These are phyloP conservation scores for Penicillium ochrochloron DNA, from an alignment of 495 filamentous ascomycete genomes.

Conservation along the genomic window DNA sequence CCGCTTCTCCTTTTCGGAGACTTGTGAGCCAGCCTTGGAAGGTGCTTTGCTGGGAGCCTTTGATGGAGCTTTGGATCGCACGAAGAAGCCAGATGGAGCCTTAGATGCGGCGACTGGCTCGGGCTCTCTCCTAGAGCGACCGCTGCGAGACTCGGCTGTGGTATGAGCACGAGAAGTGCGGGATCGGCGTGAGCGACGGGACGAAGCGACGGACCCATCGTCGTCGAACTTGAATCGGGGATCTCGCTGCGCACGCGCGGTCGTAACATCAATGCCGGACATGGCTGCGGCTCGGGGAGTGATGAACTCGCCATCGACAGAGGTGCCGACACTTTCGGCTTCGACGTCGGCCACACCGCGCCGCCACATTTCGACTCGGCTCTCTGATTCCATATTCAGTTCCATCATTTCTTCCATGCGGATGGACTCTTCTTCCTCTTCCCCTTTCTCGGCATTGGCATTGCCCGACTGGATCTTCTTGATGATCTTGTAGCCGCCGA, in stretches of 20 bases:
- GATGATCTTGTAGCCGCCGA: slow-evolving; percentile 96
- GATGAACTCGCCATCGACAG: slow-evolving; percentile 85
- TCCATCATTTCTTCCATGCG: slow-evolving; percentile 64
- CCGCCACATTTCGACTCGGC: slow-evolving; percentile 79
- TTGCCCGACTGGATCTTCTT: slow-evolving; percentile 67
- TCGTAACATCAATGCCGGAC: slow-evolving; percentile 53
- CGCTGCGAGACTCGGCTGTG: slow-evolving; percentile 16
- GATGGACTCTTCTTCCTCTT: slow-evolving; percentile 18
- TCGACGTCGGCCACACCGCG: slow-evolving; percentile 79
- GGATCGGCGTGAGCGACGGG: slow-evolving; percentile 47
- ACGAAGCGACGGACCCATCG: slow-evolving; percentile 42
- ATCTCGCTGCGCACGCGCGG: slow-evolving; percentile 39
- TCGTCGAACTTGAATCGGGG: slow-evolving; percentile 48
- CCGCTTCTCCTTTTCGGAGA: slow-evolving; percentile 40
- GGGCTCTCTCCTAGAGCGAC: slow-evolving; percentile 27
- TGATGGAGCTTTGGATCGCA: slow-evolving; percentile 29
- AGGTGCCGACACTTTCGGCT: slow-evolving; percentile 62
- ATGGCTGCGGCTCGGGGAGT: slow-evolving; percentile 73
- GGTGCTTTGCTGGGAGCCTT: slow-evolving; percentile 1
- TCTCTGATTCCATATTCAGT: slow-evolving; percentile 58
- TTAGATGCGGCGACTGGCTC: slow-evolving; percentile 22
- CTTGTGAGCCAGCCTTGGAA: slow-evolving; percentile 30
- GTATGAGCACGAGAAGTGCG: slow-evolving; percentile 26
- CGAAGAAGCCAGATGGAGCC: slow-evolving; percentile 25
- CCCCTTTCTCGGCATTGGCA: slow-evolving; percentile 10